Conservation (phyloP, 352 stramenopile species). For the Phytophthora colocasiae region DNA sequence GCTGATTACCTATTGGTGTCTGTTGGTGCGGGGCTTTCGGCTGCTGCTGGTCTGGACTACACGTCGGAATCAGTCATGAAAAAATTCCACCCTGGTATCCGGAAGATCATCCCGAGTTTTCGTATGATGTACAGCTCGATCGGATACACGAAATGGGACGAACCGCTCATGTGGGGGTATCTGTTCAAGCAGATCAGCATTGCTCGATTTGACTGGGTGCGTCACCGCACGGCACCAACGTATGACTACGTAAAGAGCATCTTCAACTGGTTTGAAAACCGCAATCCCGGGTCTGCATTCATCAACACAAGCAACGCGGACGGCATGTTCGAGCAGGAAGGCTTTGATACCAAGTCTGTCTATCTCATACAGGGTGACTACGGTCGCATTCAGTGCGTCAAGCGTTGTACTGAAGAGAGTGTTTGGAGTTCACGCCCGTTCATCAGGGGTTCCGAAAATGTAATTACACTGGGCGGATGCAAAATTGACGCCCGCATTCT, state of each 20-base stretch:
- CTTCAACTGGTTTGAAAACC: slow-evolving; percentile 42
- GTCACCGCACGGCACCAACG: slow-evolving; percentile 57
- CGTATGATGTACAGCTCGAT: slow-evolving; percentile 70
- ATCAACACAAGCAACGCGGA: slow-evolving; percentile 79
- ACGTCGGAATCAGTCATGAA: slow-evolving; percentile 68
- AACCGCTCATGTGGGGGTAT: slow-evolving; percentile 64
- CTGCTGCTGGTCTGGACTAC: slow-evolving; percentile 77
- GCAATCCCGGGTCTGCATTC: slow-evolving; percentile 49
- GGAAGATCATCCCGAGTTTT: slow-evolving; percentile 54
- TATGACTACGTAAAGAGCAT: slow-evolving; percentile 63
- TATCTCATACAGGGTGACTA: slow-evolving; percentile 77
- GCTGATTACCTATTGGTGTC: slow-evolving; percentile 73
- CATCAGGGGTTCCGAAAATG: no score
- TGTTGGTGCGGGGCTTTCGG: slow-evolving; percentile 68
- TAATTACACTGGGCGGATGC: no score
- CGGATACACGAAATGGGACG: slow-evolving; percentile 53
- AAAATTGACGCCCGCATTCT: no score
- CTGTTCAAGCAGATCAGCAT: slow-evolving; percentile 72
- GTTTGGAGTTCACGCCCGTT: slow-evolving; percentile 56
- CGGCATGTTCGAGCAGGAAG: slow-evolving; percentile 77
- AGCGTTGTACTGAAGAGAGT: slow-evolving; percentile 49
- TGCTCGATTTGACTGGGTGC: slow-evolving; percentile 57
- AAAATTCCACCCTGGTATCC: slow-evolving; percentile 61
- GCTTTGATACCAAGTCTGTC: slow-evolving; percentile 56
- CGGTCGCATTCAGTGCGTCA: slow-evolving; percentile 61